These are phyloP conservation scores for Sechiopsis laciniata DNA, from an alignment of 306 rosid genomes.

Conservation along the genomic window DNA sequence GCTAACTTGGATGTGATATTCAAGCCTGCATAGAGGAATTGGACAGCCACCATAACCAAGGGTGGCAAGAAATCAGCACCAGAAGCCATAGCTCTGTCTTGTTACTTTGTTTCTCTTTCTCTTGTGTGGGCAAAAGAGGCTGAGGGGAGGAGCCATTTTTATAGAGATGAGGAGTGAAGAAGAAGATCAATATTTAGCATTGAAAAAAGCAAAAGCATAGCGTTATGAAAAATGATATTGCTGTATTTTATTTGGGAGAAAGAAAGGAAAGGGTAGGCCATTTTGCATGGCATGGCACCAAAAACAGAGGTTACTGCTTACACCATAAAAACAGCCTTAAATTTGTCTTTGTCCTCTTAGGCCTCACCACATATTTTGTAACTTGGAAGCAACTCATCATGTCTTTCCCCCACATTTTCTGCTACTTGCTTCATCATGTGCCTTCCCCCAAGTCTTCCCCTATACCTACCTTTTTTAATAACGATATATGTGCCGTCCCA, in stretches of 20 bases:
- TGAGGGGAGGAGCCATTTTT: constrained; percentile 16
- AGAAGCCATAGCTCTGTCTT: constrained; percentile 27
- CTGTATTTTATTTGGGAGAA: background rate
- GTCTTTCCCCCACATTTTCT: constrained; percentile 4
- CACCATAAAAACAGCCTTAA: constrained; percentile 17
- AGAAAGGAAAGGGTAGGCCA: background rate
- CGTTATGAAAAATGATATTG: background rate
- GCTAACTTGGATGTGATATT: constrained; percentile 84
- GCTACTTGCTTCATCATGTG: constrained; percentile 18
- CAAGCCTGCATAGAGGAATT: constrained; percentile 54
- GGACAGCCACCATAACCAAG: constrained; percentile 50
- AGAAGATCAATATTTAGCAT: background rate
- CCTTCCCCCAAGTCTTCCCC: background rate
- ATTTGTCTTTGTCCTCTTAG: background rate
- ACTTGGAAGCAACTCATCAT: constrained; percentile 9
- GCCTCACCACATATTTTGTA: background rate
- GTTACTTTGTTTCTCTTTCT: background rate
- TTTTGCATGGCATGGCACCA: background rate
- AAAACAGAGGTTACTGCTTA: constrained; percentile 13
- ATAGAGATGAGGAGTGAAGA: constrained; percentile 4
- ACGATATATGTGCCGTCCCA: too few relatives aligned
- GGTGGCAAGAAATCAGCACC: constrained; percentile 37
- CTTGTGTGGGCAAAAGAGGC: background rate
- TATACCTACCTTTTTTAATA: background rate
- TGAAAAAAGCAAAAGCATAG: constrained; percentile 15